Percentiles rank a stretch among this genome's conserved stretches.
Evolutionary conservation across 2,329 filamentous ascomycete species (phyloP).

Genomic region (Elsinoe perseae): DNA sequence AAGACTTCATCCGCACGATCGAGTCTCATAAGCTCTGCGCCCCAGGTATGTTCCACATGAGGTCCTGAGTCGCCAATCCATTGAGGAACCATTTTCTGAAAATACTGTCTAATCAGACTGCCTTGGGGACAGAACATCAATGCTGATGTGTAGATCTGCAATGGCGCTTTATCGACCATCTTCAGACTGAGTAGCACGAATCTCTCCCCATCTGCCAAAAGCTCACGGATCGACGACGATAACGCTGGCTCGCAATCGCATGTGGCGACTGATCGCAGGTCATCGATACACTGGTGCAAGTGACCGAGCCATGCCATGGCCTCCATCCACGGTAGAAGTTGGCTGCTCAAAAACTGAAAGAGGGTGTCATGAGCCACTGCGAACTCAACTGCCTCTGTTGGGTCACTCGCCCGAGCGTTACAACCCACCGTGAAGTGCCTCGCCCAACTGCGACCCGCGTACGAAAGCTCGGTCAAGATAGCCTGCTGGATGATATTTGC

Average conservation of each 20-base stretch:
- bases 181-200: conserved; percentile 27
- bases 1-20: neutral
- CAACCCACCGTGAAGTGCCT: neutral
- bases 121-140: neutral
- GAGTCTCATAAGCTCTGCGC: neutral
- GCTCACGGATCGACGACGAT: neutral
- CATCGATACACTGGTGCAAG: neutral
- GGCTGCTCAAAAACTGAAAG: neutral
- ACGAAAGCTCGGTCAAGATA: neutral
- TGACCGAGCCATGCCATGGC: neutral
- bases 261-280: neutral
- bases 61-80: neutral
- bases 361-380: neutral
- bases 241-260: neutral
- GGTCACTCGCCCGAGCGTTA: no score
- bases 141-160: neutral
- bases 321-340: neutral
- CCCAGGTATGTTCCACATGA: neutral
- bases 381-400: no score
- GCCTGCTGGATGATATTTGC: neutral
- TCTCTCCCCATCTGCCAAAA: conserved; percentile 27
- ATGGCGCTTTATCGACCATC: conserved; percentile 22
- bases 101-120: neutral
- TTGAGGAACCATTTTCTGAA: neutral
- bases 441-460: conserved; percentile 14